Evolutionary conservation across 768 basidiomycete genomes (phyloP), one percentile per base, ranked within the genome.

Genomic region (Lanmaoa pseudosensibilis): DNA sequence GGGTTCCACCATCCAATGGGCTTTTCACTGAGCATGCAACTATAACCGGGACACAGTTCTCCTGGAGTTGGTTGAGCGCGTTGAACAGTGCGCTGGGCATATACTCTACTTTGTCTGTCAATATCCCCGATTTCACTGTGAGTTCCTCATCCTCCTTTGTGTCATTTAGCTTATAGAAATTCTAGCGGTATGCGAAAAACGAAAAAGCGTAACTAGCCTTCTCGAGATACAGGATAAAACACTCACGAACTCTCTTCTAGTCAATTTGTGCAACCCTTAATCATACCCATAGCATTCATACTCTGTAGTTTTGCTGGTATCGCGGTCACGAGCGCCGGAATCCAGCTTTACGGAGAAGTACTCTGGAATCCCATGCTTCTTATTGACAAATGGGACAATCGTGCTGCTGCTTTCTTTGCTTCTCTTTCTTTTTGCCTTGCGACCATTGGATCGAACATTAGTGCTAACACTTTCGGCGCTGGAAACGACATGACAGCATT

Each of bases 401-500:
- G 94, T 53, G 84, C 91, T 2, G 90, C 87, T 1, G 85, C 87
- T 5, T 95, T 94, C 77, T 94, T 95, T 67, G 83, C 82, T 8
- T 79, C 89, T 0, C 82, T 91, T 69, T 80, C 83, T 23, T 92
- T 92, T 68, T 75, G 77, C 27, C 73, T 94, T 30, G 84, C 89
- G 7, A 90, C 86, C 1, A 77, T 93, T 45, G 86, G 84, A 34
- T 78, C 83, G 19, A 86, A 89, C 59, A 85, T 92, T 60, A 88
- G 89, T 23, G 91, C 92, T 21, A 96, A 95, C 58, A 81, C 82
- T 2, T 76, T 87, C 52, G 74, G 79, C 33, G 88, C 91, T 4
- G 90, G 88, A 5, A 94, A 93, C 68, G 94, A 95, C 68, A 83
- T 94, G 77, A 88, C 85, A 11, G 90, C 83, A 8, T 70, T 95